Percentiles rank a stretch among this genome's conserved stretches.
Conservation (phyloP, 495 filamentous ascomycete genomes). For the Aspergillus campestris region DNA sequence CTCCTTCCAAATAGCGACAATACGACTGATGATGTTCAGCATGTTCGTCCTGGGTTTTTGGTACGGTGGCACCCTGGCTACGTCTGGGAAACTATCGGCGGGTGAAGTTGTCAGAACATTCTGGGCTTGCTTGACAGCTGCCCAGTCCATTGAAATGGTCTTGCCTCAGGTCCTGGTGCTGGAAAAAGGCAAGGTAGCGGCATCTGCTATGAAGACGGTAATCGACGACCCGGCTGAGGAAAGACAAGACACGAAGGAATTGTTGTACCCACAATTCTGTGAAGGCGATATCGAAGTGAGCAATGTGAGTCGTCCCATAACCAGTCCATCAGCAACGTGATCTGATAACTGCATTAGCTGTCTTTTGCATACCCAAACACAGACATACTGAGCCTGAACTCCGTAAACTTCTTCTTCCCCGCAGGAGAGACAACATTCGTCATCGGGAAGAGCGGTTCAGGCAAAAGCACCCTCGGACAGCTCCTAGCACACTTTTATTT, state of each 20-base stretch:
- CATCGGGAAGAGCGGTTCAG: conserved; percentile 80
- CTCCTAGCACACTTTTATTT: conserved; percentile 71
- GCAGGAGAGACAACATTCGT: conserved; percentile 71
- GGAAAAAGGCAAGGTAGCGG: conserved; percentile 73
- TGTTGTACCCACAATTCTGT: conserved; percentile 31
- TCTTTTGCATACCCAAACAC: conserved; percentile 80
- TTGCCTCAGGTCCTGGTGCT: conserved; percentile 68
- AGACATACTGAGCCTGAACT: conserved; percentile 49
- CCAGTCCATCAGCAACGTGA: neutral
- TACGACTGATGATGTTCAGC: conserved; percentile 62
- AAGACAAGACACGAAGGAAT: conserved; percentile 18
- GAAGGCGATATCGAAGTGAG: conserved; percentile 61
- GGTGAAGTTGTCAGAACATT: conserved; percentile 78
- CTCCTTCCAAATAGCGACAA: conserved; percentile 60
- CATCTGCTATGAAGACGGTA: conserved; percentile 45
- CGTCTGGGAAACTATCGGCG: conserved; percentile 42
- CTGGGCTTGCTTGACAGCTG: conserved; percentile 68
- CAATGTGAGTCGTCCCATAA: conserved; percentile 44
- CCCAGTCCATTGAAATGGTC: conserved; percentile 62
- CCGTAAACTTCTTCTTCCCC: conserved; percentile 57
- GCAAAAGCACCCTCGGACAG: conserved; percentile 84
- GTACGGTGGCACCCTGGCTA: conserved; percentile 66
- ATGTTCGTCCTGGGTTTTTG: conserved; percentile 93
- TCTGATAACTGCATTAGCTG: conserved; percentile 32
- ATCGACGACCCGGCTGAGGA: conserved; percentile 19